These are phyloP conservation scores for Platanthera guangdongensis DNA, from an alignment of 106 monocot genomes.

Conservation along the genomic window DNA sequence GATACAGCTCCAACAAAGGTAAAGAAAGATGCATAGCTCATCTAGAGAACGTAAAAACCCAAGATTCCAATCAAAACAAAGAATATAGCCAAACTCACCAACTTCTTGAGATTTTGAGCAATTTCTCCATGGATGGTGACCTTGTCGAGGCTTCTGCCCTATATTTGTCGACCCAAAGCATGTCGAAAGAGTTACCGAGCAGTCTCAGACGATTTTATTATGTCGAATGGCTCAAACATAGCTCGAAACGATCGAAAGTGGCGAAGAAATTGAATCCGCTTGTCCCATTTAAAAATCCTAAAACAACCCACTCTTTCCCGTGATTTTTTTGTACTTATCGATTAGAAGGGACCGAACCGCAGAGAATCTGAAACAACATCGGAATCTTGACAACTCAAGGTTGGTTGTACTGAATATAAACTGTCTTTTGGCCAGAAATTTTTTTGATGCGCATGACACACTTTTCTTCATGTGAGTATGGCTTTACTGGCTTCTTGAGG, in stretches of 20 bases:
- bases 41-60: background rate
- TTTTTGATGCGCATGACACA: too few relatives aligned
- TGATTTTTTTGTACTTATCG: too few relatives aligned
- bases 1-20: background rate
- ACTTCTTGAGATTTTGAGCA: constrained; percentile 76
- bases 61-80: background rate
- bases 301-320: too few relatives aligned
- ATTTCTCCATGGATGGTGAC: constrained; percentile 77
- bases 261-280: background rate
- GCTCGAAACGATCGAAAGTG: background rate
- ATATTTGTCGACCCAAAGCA: constrained; percentile 99
- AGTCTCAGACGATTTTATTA: constrained; percentile 2
- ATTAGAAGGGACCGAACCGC: too few relatives aligned
- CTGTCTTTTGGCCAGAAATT: too few relatives aligned
- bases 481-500: too few relatives aligned
- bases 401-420: too few relatives aligned
- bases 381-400: too few relatives aligned
- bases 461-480: too few relatives aligned
- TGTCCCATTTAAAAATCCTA: too few relatives aligned
- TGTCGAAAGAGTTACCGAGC: constrained; percentile 9
- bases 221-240: background rate
- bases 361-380: too few relatives aligned
- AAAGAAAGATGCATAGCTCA: background rate
- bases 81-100: constrained; percentile 29
- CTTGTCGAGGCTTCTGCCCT: constrained; percentile 80